These are phyloP conservation scores for Kandelia obovata DNA, from an alignment of 345 rosid genomes.

Conservation along the genomic window DNA sequence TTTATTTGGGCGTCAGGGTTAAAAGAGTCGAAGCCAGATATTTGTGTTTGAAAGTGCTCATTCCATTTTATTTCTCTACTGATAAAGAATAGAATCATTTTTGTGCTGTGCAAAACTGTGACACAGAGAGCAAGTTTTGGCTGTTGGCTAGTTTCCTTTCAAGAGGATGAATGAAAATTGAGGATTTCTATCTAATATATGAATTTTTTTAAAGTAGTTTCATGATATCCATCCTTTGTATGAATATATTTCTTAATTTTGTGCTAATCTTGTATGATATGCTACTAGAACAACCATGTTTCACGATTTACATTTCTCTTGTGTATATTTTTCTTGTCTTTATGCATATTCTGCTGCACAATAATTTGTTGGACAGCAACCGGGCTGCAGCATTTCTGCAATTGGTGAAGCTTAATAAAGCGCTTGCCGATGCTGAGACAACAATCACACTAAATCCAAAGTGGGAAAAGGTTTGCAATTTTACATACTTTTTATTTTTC, in stretches of 20 bases:
- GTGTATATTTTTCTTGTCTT: not conserved
- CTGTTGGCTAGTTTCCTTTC: not conserved
- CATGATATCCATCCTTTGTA: no score
- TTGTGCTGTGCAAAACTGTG: not conserved
- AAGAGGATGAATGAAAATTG: no score
- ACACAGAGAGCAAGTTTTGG: not conserved
- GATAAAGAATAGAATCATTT: not conserved
- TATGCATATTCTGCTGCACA: slow-evolving; percentile 1
- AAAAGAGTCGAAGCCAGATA: no score
- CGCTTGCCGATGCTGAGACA: slow-evolving; percentile 85
- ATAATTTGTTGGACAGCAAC: slow-evolving; percentile 50
- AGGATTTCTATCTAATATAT: no score
- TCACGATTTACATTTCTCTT: not conserved
- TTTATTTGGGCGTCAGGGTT: no score
- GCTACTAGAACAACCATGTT: not conserved
- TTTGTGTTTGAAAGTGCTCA: no score
- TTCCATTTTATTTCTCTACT: no score
- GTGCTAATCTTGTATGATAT: not conserved
- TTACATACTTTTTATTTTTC: slow-evolving; percentile 13
- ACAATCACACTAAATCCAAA: slow-evolving; percentile 76
- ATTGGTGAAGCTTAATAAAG: slow-evolving; percentile 86
- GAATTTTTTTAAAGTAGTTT: no score
- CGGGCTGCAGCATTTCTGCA: slow-evolving; percentile 95
- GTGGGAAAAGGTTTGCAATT: slow-evolving; percentile 73
- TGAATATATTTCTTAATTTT: no score